Evolutionary conservation across 1,284 basidiomycete species (phyloP).

Genomic region (Hemileia vastatrix): DNA sequence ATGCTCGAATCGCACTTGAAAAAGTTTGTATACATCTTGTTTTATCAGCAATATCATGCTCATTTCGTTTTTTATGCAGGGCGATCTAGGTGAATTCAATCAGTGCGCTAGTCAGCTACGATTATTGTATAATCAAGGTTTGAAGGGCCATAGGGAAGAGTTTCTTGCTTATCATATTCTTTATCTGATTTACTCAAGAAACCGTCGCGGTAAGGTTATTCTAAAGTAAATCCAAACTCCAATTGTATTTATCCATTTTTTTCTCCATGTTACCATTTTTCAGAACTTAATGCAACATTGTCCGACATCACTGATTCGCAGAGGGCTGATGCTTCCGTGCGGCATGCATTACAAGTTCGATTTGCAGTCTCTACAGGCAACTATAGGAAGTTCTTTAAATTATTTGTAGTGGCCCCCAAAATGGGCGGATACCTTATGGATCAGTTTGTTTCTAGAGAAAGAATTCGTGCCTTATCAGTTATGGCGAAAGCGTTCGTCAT

Average conservation of each 20-base stretch:
- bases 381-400: conserved; percentile 79
- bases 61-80: conserved; percentile 49
- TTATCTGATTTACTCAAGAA: conserved; percentile 86
- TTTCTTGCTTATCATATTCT: conserved; percentile 97
- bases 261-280: background rate
- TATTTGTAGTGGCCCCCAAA: conserved; percentile 77
- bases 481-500: conserved; percentile 81
- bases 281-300: conserved; percentile 90
- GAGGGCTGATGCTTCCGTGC: conserved; percentile 67
- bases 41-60: conserved; percentile 22
- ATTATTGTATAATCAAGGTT: conserved; percentile 80
- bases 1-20: conserved; percentile 92
- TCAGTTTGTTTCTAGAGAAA: conserved; percentile 88
- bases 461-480: conserved; percentile 72
- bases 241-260: background rate
- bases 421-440: conserved; percentile 99
- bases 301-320: conserved; percentile 85
- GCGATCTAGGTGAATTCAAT: conserved; percentile 97
- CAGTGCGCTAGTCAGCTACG: conserved; percentile 89
- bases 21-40: conserved; percentile 53
- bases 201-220: conserved; percentile 66
- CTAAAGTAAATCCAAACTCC: background rate
- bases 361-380: conserved; percentile 82
- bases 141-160: conserved; percentile 82
- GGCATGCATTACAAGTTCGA: conserved; percentile 81